Evolutionary conservation across 768 basidiomycete species (phyloP).

Genomic region (Macrolepiota albuminosa): DNA sequence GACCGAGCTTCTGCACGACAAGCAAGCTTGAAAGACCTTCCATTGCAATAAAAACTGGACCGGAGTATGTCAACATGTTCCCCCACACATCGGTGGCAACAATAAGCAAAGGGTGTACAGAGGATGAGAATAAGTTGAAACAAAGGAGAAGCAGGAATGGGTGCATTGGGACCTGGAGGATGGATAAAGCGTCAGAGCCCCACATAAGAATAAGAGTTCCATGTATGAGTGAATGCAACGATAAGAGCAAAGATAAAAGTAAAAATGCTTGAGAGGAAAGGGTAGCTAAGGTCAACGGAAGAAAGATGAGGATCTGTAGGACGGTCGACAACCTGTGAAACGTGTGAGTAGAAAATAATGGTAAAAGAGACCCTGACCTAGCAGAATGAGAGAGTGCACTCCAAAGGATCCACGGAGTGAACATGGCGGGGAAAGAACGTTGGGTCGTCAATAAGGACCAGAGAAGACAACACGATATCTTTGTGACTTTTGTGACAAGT

Average conservation of each 20-base stretch:
- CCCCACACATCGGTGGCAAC: conserved; percentile 70
- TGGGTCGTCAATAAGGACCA: background rate
- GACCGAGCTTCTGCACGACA: conserved; percentile 77
- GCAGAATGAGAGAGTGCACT: conserved; percentile 61
- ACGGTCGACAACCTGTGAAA: conserved; percentile 62
- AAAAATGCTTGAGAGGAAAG: conserved; percentile 78
- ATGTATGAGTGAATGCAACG: conserved; percentile 75
- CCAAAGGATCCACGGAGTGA: conserved; percentile 65
- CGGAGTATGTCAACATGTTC: conserved; percentile 59
- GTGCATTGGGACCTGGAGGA: conserved; percentile 84
- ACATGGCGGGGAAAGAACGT: conserved; percentile 21
- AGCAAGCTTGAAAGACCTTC: conserved; percentile 83
- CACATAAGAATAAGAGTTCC: conserved; percentile 71
- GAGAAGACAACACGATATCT: background rate
- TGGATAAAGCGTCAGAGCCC: conserved; percentile 65
- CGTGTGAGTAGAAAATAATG: background rate
- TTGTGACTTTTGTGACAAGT: conserved; percentile 8
- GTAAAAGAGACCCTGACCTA: conserved; percentile 31
- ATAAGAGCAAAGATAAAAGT: conserved; percentile 72
- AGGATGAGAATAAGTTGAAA: conserved; percentile 78
- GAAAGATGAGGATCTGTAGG: conserved; percentile 76
- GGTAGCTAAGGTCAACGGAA: conserved; percentile 81
- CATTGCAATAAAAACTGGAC: conserved; percentile 75
- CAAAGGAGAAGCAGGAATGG: conserved; percentile 81
- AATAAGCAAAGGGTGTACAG: conserved; percentile 52